Conservation (phyloP, 805 yeast species). For the Groenewaldozyma tartarivorans region DNA sequence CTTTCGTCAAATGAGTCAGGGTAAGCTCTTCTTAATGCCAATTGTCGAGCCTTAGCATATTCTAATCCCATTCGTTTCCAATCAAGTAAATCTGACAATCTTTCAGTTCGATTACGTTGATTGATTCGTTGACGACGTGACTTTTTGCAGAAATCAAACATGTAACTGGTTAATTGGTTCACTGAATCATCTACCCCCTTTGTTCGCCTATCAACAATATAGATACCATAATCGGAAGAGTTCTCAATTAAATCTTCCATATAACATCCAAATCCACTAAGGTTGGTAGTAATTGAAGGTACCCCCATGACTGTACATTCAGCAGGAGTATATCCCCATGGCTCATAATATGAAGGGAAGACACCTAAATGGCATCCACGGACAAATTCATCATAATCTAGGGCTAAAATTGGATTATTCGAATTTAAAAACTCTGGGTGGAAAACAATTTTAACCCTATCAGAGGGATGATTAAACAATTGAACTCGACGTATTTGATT, state of each 20-base stretch:
- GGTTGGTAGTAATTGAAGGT: slow-evolving; percentile 91
- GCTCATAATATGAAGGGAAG: slow-evolving; percentile 96
- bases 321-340: slow-evolving; percentile 99
- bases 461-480: slow-evolving; percentile 80
- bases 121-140: slow-evolving; percentile 95
- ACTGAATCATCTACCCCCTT: slow-evolving; percentile 89
- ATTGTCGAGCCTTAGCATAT: slow-evolving; percentile 86
- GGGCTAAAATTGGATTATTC: slow-evolving; percentile 83
- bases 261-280: slow-evolving; percentile 96
- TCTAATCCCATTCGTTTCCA: slow-evolving; percentile 99
- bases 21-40: slow-evolving; percentile 87
- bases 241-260: slow-evolving; percentile 97
- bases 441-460: slow-evolving; percentile 89
- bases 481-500: slow-evolving; percentile 88
- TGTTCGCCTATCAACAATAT: slow-evolving; percentile 89
- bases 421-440: slow-evolving; percentile 96
- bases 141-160: slow-evolving; percentile 82
- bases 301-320: slow-evolving; percentile 99
- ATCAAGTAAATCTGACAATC: slow-evolving; percentile 84
- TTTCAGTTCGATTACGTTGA: slow-evolving; percentile 94
- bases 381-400: slow-evolving; percentile 95
- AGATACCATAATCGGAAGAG: slow-evolving; percentile 91
- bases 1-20: slow-evolving; percentile 61
- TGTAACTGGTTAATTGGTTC: slow-evolving; percentile 77
- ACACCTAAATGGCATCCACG: slow-evolving; percentile 97